Conservation (phyloP, 306 rosid species). For the Lablab purpureus region DNA sequence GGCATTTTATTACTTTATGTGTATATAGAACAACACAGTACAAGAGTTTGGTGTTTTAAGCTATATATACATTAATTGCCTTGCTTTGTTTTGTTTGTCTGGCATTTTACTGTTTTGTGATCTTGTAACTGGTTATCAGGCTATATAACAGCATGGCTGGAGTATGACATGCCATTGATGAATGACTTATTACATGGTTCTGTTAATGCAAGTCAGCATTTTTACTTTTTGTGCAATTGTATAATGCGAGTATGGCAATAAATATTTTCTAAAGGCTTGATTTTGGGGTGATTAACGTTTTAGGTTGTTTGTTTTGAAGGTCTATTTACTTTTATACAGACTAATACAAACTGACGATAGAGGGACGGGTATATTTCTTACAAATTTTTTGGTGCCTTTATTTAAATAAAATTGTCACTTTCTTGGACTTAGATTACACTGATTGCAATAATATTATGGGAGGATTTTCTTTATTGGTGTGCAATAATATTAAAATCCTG, state of each 20-base stretch:
- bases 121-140: conserved; percentile 10
- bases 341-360: background rate
- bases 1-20: background rate
- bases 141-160: no score
- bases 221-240: background rate
- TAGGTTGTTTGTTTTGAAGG: background rate
- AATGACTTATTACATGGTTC: no score
- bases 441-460: background rate
- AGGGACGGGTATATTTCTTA: background rate
- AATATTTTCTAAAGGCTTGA: background rate
- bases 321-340: background rate
- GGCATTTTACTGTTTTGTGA: conserved; percentile 1
- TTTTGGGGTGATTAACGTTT: background rate
- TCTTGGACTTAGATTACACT: background rate
- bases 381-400: background rate
- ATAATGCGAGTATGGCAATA: background rate
- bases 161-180: no score
- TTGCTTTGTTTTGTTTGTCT: background rate
- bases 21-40: background rate
- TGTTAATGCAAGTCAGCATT: background rate
- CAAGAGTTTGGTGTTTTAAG: background rate
- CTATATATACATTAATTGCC: background rate
- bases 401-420: background rate
- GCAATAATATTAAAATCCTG: background rate
- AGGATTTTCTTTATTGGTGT: background rate